phyloP scores from a whole-genome alignment of 1,139 yeast species.

The Zygosaccharomyces sapae region DNA sequence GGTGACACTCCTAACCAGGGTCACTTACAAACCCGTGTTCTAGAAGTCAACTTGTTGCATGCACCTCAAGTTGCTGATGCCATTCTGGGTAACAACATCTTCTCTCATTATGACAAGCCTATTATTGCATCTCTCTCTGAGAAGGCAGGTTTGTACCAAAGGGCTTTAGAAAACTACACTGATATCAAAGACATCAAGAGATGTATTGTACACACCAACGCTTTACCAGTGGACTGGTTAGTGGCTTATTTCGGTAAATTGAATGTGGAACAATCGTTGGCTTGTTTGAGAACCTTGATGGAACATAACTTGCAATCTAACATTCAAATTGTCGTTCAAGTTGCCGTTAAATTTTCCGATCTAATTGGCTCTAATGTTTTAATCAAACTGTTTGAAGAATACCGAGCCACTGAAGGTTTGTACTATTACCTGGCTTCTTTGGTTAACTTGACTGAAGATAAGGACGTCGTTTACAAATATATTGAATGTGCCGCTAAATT shows the following conservation, averaged over 20 bases:
- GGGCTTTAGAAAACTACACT: slow-evolving; percentile 93
- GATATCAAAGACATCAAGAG: slow-evolving; percentile 94
- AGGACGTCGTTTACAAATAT: slow-evolving; percentile 93
- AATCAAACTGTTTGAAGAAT: slow-evolving; percentile 89
- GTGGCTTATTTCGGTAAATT: slow-evolving; percentile 89
- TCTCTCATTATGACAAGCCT: slow-evolving; percentile 91
- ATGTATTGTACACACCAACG: slow-evolving; percentile 83
- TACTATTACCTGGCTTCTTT: slow-evolving; percentile 90
- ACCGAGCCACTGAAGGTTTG: slow-evolving; percentile 86
- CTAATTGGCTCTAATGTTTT: slow-evolving; percentile 81
- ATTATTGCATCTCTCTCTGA: slow-evolving; percentile 90
- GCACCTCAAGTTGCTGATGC: slow-evolving; percentile 99
- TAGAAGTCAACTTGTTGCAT: slow-evolving; percentile 87
- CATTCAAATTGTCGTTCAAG: slow-evolving; percentile 90
- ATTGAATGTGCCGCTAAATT: slow-evolving; percentile 89
- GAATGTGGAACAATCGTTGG: slow-evolving; percentile 88
- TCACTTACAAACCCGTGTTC: slow-evolving; percentile 87
- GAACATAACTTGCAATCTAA: slow-evolving; percentile 79
- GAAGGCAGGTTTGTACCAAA: slow-evolving; percentile 87
- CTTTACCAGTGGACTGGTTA: slow-evolving; percentile 89
- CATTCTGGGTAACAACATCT: slow-evolving; percentile 91
- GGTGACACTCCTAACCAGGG: slow-evolving; percentile 94
- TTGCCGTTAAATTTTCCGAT: slow-evolving; percentile 94
- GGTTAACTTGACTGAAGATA: slow-evolving; percentile 89
- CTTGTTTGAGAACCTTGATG: slow-evolving; percentile 82